Evolutionary conservation across 257 asterid genomes (phyloP).

Genomic region (Leptodermis oblonga): DNA sequence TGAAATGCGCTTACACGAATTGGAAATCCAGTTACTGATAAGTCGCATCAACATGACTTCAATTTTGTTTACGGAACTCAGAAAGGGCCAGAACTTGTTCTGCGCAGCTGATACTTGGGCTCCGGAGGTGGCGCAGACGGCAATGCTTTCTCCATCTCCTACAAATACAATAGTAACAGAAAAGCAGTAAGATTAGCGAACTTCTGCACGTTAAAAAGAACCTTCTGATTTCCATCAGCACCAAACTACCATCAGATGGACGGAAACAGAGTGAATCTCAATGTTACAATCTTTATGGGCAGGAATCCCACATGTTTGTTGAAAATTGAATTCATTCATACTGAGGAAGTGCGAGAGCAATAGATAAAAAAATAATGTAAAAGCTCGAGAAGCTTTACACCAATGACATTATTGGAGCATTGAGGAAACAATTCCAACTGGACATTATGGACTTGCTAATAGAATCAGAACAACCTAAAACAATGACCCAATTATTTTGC

Average conservation of each 20-base stretch:
- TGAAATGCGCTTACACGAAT: constrained; percentile 2
- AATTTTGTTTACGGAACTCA: constrained; percentile 18
- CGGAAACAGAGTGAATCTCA: background rate
- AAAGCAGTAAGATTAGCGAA: background rate
- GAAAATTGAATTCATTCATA: background rate
- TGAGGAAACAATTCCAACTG: background rate
- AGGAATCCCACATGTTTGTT: background rate
- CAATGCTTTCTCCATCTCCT: constrained; percentile 38
- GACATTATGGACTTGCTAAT: background rate
- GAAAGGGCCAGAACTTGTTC: constrained; percentile 42
- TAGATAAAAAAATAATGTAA: background rate
- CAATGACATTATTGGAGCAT: background rate
- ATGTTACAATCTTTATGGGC: background rate
- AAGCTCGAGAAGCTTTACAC: too few species aligned
- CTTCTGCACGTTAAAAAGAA: background rate
- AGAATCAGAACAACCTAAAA: background rate
- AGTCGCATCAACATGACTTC: constrained; percentile 20
- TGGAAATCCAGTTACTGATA: constrained; percentile 7
- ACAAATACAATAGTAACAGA: background rate
- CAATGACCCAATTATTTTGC: too few species aligned
- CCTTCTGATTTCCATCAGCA: background rate
- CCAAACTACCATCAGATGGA: background rate
- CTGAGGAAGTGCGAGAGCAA: background rate
- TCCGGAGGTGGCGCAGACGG: constrained; percentile 33
- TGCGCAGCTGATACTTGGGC: constrained; percentile 43